Percentiles rank a stretch among this genome's conserved stretches.
These are phyloP conservation scores for Leccinum broughii DNA, from an alignment of 768 basidiomycete species.

Conservation along the genomic window DNA sequence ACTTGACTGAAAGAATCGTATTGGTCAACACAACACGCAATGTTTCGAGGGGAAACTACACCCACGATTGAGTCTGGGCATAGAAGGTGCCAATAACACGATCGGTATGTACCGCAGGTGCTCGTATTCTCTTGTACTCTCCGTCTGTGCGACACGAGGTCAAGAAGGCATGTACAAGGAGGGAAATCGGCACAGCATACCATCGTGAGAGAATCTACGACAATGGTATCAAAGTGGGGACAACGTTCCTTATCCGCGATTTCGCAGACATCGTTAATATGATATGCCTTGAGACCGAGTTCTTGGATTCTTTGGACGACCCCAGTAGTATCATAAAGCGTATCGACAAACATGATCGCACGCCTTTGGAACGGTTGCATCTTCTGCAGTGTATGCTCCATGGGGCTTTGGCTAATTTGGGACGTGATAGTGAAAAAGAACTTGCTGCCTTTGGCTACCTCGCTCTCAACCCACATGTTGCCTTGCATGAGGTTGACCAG, in stretches of 20 bases:
- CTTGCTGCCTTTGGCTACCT: slow-evolving; percentile 87
- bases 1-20: slow-evolving; percentile 64
- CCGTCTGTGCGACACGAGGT: slow-evolving; percentile 57
- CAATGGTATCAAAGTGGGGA: slow-evolving; percentile 92
- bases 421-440: slow-evolving; percentile 97
- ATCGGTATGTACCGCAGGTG: slow-evolving; percentile 96
- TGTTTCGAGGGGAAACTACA: slow-evolving; percentile 2
- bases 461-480: slow-evolving; percentile 98
- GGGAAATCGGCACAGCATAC: slow-evolving; percentile 48
- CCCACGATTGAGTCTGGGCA: slow-evolving; percentile 76
- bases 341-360: slow-evolving; percentile 91
- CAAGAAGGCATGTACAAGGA: slow-evolving; percentile 2
- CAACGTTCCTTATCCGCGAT: slow-evolving; percentile 79
- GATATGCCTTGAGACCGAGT: slow-evolving; percentile 74
- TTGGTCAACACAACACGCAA: slow-evolving; percentile 6
- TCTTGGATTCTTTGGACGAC: slow-evolving; percentile 77
- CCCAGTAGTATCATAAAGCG: slow-evolving; percentile 69
- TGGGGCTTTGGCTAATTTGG: slow-evolving; percentile 71
- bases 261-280: slow-evolving; percentile 76
- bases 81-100: slow-evolving; percentile 80
- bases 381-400: slow-evolving; percentile 73
- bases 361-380: slow-evolving; percentile 87
- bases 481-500: slow-evolving; percentile 97
- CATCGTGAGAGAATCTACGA: slow-evolving; percentile 84
- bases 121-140: slow-evolving; percentile 87